A percentile compares a stretch with the other conserved stretches of the same genome.
Evolutionary conservation across 2,329 filamentous ascomycete genomes (phyloP).

Genomic region (Neopestalotiopsis sp.): DNA sequence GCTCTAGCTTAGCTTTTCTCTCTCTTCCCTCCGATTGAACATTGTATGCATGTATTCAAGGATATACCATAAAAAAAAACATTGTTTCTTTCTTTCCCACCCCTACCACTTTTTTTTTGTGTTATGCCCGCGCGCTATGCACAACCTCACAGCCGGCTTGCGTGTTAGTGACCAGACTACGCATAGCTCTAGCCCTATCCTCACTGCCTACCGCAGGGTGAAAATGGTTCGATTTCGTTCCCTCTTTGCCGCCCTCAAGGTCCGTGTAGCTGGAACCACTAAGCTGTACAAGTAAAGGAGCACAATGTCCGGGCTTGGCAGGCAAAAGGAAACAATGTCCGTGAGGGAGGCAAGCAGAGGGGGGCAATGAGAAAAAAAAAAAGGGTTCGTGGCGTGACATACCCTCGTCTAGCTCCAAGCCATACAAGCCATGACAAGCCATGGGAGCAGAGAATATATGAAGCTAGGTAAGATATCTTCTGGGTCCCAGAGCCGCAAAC

Average conservation of each 20-base stretch:
- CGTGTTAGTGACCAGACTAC: not conserved
- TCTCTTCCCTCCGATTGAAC: not conserved
- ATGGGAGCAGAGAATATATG: no score
- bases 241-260: not conserved
- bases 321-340: not conserved
- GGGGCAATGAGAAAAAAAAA: not conserved
- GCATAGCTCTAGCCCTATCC: not conserved
- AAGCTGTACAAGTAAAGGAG: not conserved
- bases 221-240: not conserved
- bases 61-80: not conserved
- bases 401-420: not conserved
- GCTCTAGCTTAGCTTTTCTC: not conserved
- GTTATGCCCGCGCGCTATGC: not conserved
- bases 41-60: no score
- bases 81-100: not conserved
- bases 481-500: conserved; percentile 2
- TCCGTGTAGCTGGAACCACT: not conserved
- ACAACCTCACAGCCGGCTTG: not conserved
- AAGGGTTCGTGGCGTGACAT: not conserved
- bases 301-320: conserved; percentile 7
- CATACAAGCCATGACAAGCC: not conserved
- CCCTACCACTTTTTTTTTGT: no score
- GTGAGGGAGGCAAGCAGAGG: not conserved
- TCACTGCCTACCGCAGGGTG: not conserved
- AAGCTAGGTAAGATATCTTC: conserved; percentile 6